A percentile compares a stretch with the other conserved stretches of the same genome.
These are phyloP conservation scores for Crithidia bombi DNA, from an alignment of 208 protist species.

Conservation along the genomic window DNA sequence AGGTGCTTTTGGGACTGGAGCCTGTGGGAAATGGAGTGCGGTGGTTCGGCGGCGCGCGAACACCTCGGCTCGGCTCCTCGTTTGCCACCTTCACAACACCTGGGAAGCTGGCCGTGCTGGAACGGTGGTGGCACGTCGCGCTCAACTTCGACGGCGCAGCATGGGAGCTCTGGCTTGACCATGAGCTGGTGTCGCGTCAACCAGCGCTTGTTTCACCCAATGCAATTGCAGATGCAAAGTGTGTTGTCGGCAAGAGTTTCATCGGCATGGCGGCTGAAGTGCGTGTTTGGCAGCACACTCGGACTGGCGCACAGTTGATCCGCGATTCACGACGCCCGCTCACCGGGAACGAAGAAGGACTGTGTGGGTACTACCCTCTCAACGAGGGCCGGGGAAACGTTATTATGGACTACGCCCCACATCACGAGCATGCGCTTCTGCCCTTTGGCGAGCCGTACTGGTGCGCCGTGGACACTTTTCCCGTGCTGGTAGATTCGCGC, in stretches of 20 bases:
- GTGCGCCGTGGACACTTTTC: conserved; percentile 57
- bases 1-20: conserved; percentile 83
- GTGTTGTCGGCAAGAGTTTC: conserved; percentile 76
- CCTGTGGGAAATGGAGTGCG: conserved; percentile 66
- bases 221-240: conserved; percentile 65
- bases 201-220: conserved; percentile 63
- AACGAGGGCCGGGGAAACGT: conserved; percentile 80
- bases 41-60: conserved; percentile 81
- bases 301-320: conserved; percentile 60
- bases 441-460: conserved; percentile 53
- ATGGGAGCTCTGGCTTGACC: conserved; percentile 87
- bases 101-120: conserved; percentile 50
- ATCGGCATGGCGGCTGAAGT: conserved; percentile 84
- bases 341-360: conserved; percentile 48
- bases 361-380: conserved; percentile 84
- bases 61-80: conserved; percentile 76
- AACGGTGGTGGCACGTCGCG: conserved; percentile 90
- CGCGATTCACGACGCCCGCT: conserved; percentile 75
- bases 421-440: conserved; percentile 65
- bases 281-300: conserved; percentile 74
- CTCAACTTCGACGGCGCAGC: conserved; percentile 85
- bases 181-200: conserved; percentile 48
- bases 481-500: conserved; percentile 35
- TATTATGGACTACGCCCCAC: conserved; percentile 69
- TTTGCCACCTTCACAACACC: conserved; percentile 60